phyloP scores from a whole-genome alignment of 768 basidiomycete genomes.

The Hypholoma fasciculare region DNA sequence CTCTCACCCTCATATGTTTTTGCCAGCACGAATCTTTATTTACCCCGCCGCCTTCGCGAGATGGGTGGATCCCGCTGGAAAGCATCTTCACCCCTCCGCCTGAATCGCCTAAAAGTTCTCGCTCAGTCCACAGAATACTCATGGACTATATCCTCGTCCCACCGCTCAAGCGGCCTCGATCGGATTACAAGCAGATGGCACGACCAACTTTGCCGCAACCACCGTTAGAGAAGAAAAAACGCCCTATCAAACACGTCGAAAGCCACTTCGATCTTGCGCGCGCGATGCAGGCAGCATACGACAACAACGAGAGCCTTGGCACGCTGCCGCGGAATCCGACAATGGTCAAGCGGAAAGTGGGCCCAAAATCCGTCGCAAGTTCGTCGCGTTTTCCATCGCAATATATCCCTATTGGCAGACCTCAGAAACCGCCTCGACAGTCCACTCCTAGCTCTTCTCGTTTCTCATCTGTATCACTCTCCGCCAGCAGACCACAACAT shows the following conservation, averaged over 20 bases:
- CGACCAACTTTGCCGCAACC: no score
- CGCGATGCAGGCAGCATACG: conserved; percentile 14
- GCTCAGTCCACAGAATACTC: neutral
- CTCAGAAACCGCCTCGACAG: no score
- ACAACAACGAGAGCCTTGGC: conserved; percentile 15
- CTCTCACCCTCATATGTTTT: neutral
- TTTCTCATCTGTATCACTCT: no score
- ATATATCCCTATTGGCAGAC: no score
- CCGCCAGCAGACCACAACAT: no score
- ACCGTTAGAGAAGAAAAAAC: neutral
- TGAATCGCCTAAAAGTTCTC: neutral
- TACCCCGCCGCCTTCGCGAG: conserved; percentile 16
- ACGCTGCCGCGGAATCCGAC: neutral
- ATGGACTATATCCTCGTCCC: neutral
- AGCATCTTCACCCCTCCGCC: conserved; percentile 16
- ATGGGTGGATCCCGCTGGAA: conserved; percentile 4
- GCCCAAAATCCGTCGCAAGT: neutral
- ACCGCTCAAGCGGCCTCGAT: neutral
- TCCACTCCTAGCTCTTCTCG: no score
- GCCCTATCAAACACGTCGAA: neutral
- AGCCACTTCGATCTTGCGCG: neutral
- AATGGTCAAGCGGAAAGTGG: neutral
- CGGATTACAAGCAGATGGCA: neutral
- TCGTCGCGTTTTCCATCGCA: no score
- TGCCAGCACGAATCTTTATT: conserved; percentile 12